Evolutionary conservation across 1,284 basidiomycete species (phyloP).

Genomic region (Ustilago loliicola): DNA sequence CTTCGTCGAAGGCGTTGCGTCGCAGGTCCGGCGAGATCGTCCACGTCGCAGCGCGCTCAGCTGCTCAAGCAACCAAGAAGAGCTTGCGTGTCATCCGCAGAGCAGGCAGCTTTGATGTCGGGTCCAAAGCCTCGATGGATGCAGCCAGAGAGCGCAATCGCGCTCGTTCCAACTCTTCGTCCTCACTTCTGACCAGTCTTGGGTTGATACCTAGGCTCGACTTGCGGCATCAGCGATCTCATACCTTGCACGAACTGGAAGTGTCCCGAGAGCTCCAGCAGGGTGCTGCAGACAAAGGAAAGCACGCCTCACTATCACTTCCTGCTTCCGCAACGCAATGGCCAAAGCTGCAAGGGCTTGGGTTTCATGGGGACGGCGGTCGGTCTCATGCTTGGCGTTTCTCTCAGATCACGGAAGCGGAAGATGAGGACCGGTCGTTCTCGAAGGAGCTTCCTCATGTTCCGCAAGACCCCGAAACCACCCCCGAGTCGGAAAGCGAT

Average conservation of each 20-base stretch:
- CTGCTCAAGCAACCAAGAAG: conserved; percentile 43
- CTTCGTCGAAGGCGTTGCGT: conserved; percentile 30
- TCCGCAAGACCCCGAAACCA: conserved; percentile 1
- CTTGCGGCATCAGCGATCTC: conserved; percentile 33
- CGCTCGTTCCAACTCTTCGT: conserved; percentile 46
- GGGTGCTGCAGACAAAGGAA: not conserved
- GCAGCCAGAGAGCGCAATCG: conserved; percentile 13
- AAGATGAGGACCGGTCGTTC: conserved; percentile 45
- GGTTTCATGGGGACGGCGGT: conserved; percentile 14
- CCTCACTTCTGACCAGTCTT: conserved; percentile 27
- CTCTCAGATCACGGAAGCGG: conserved; percentile 48
- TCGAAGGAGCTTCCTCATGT: conserved; percentile 35
- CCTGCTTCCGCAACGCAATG: conserved; percentile 21
- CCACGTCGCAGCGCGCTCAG: conserved; percentile 32
- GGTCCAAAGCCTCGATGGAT: conserved; percentile 15
- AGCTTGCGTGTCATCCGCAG: conserved; percentile 40
- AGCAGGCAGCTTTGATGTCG: conserved; percentile 51
- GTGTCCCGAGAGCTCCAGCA: not conserved
- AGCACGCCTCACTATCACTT: conserved; percentile 14
- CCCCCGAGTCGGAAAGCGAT: conserved; percentile 29
- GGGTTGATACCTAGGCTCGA: conserved; percentile 17
- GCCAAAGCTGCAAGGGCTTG: conserved; percentile 30
- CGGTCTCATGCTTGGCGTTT: conserved; percentile 33
- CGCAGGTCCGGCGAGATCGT: conserved; percentile 44
- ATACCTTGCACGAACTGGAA: conserved; percentile 29